Evolutionary conservation across 2,329 filamentous ascomycete genomes (phyloP).

Genomic region (Colletotrichum spinosum): DNA sequence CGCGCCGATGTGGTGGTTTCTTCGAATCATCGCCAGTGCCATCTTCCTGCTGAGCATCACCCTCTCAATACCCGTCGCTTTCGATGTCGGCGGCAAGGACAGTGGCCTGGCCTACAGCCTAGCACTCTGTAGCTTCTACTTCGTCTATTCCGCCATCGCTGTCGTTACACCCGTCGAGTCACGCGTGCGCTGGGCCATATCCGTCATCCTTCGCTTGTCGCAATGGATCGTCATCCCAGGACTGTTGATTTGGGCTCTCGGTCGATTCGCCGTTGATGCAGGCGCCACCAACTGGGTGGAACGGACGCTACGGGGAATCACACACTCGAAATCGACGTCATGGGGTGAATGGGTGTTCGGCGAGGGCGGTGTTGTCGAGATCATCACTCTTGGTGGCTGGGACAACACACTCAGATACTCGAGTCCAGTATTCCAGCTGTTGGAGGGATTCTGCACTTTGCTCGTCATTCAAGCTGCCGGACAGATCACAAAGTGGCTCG

Average conservation of each 20-base stretch:
- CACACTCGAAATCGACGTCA: conserved; percentile 71
- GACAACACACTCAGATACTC: conserved; percentile 90
- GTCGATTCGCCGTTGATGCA: conserved; percentile 94
- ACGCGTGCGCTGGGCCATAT: conserved; percentile 77
- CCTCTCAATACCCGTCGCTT: conserved; percentile 95
- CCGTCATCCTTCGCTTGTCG: conserved; percentile 76
- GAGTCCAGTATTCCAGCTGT: conserved; percentile 92
- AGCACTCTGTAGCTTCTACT: conserved; percentile 89
- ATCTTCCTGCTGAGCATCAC: conserved; percentile 92
- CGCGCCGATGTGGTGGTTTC: conserved; percentile 81
- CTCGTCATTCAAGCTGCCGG: conserved; percentile 95
- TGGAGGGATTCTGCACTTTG: conserved; percentile 96
- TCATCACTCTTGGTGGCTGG: conserved; percentile 85
- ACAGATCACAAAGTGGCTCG: conserved; percentile 93
- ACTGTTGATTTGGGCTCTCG: conserved; percentile 93
- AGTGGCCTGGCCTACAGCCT: conserved; percentile 95
- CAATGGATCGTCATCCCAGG: conserved; percentile 90
- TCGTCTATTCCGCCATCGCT: conserved; percentile 84
- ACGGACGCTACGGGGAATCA: conserved; percentile 77
- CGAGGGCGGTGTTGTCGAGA: conserved; percentile 84
- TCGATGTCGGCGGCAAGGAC: conserved; percentile 96
- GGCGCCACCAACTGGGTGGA: conserved; percentile 84
- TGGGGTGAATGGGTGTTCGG: conserved; percentile 90
- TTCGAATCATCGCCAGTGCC: conserved; percentile 82
- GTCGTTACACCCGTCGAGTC: conserved; percentile 84